Evolutionary conservation across 495 filamentous ascomycete genomes (phyloP), one percentile per base, ranked within the genome.

Genomic region (Aspergillus nanangensis): DNA sequence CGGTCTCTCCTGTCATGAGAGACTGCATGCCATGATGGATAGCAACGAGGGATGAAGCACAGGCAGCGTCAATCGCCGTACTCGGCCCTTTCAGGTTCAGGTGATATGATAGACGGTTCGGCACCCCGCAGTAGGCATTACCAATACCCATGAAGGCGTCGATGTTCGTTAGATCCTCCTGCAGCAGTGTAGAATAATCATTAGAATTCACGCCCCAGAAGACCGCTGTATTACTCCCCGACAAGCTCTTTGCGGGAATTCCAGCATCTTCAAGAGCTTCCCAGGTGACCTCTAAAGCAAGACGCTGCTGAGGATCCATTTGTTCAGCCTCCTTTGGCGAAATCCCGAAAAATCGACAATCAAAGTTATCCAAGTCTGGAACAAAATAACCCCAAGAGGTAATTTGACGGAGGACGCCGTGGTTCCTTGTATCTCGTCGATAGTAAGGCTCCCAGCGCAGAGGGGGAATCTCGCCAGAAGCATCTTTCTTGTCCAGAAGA

Each of bases 201-300:
- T 66, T 56, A 14, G 58, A 59, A 52, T 63, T 52, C 15, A 62
- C 51, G 25, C 61, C 57, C 41, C 42, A 50, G 48, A 52, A 65
- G 11, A 63, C 61, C 10, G 53, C 53, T 5, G 67, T 64, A 38
- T 64, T 35, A 8, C 44, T 52, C 2, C 61, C 63, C 3, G 41
- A 24, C 8, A 67, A 34, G 19, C 29, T 42, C 10, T 62, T 22
- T 0, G 47, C 18, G 5, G 33, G 11, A 29, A 66, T 55, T 0
- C 67, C 67, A 14, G 65, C 65, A 44, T 53, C 29, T 24, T 58
- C 52, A 0, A 63, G 18, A 3, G 55, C 70, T 41, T 83, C 77
- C 35, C 78, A 84, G 8, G 72, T 63, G 5, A 69, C 61, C 51
- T 83, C 81, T 1, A 85, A 63, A n/a, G 76, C 54, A 10, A 76